These are phyloP conservation scores for Chimonanthus salicifolius DNA, from an alignment of 164 flowering plant species.

Conservation along the genomic window DNA sequence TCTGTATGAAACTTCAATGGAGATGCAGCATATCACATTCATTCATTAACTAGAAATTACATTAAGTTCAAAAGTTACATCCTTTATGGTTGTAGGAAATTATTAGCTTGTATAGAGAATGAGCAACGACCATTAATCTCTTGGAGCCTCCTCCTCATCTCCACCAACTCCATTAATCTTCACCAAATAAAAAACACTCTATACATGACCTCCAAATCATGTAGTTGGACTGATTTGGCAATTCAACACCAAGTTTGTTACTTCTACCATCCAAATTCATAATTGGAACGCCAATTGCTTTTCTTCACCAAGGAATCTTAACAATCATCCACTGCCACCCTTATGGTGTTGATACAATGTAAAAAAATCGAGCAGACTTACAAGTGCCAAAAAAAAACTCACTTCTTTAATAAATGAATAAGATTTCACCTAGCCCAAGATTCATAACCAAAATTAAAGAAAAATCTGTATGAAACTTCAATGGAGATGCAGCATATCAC, in stretches of 20 bases:
- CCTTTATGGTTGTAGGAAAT: too few relatives aligned
- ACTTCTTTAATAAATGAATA: background rate
- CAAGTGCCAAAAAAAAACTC: background rate
- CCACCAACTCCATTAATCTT: constrained; percentile 10
- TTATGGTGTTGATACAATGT: background rate
- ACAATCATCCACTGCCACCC: background rate
- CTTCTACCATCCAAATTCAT: background rate
- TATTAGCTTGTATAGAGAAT: too few relatives aligned
- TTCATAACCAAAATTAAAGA: background rate
- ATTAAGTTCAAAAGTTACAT: too few relatives aligned
- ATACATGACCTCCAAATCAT: constrained; percentile 1
- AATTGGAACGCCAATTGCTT: background rate
- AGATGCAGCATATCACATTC: background rate
- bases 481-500: background rate
- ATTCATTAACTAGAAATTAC: background rate
- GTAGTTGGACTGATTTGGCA: background rate
- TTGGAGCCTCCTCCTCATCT: background rate
- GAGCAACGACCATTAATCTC: background rate
- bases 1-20: background rate
- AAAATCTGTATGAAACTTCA: too few relatives aligned
- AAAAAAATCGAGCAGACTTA: background rate
- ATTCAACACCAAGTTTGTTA: background rate
- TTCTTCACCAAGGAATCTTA: background rate
- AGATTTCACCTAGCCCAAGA: background rate
- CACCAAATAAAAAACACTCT: constrained; percentile 7